Evolutionary conservation across 2,329 filamentous ascomycete genomes (phyloP), one percentile per base, ranked within the genome.

Genomic region (Paecilomyces variotii): DNA sequence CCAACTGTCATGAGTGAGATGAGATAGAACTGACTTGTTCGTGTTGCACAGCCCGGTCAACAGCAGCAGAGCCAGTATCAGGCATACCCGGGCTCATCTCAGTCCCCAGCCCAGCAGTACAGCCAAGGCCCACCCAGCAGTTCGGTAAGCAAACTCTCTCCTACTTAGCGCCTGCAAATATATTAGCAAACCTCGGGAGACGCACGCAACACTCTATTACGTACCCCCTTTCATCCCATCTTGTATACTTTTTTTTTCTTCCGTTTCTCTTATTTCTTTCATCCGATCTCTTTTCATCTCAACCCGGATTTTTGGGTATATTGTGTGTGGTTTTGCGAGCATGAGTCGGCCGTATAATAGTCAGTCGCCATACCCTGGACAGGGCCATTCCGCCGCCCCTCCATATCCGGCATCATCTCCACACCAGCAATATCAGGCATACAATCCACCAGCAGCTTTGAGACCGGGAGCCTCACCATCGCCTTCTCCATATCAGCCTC

Each of bases 11-110:
- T 39, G 35, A 45, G 3, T 45, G 35, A 19, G 35, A 45, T 19
- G 35, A 45, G 35, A 45, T n/a, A 19, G n/a, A 45, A 45, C n/a
- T 45, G 57, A 57, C 50, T 53, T 14, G 32, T 70, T 66, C 70
- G 59, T 59, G 56, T 52, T 50, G 39, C 32, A 57, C 50, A 58
- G 34, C 32, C 59, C 50, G 19, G 45, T n/a, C 24, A n/a, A 28
- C 50, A 52, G 14, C 61, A 81, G 64, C 73, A 71, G 61, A 28
- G 25, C 53, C 76, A 78, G 67, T 84, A 85, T 72, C 81, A 84
- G 74, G 78, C 82, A 63, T 85, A 82, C 69, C 78, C 77, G 65
- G 78, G 77, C 65, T 70, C 67, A 53, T 60, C 68, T 61, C 58
- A 62, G 56, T 67, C 69, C 59, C 57, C 60, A 49, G 59, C n/a